Base-by-base conservation (phyloP, 768 basidiomycete genomes). In the Mycena polygramma region DNA sequence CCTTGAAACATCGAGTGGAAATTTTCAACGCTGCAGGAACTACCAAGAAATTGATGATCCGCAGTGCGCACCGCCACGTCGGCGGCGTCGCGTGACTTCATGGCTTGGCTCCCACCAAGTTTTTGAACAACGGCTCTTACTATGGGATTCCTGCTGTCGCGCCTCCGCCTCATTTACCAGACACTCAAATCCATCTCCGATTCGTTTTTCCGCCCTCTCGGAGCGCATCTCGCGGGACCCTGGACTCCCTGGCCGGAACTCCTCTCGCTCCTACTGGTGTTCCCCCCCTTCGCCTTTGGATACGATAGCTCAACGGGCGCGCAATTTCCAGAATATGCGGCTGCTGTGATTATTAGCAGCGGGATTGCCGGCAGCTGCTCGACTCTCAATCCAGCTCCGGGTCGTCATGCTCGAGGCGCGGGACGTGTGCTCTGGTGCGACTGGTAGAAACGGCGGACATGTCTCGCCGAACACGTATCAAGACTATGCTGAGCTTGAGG, bases 361-460 rank as follows among this genome's bases (percentile, higher is more conserved):
- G 93, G 93, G 0, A 92, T 94, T 66, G 90, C 93, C 0, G 92
- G 92, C 5, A 84, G 11, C 69, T 91, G 26, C 81, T 94, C 19
- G 81, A 84, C 48, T 77, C 77, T 20, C 73, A 77, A 36, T 74
- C 78, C 62, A 57, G 63, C 43, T 53, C 68, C 79, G 81, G 45
- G 78, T 96, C 2, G 87, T 94, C 24, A 90, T 95, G 83, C 84
- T 97, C 24, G 95, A 97, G 73, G 95, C 95, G 5, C 81, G 95
- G 63, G 92, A 93, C 14, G 84, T 84, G 0, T 94, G 92, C 74
- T 92, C 91, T 0, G 92, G 92, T 1, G 92, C 92, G 9, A 92
- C 92, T 0, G 92, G 88, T 45, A 91, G 92, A 73, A 93, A 93
- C 67, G 92, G 92, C 2, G 92, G 92, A 0, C 92, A 93, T 73